Evolutionary conservation across 139 green algal genomes (phyloP), one percentile per base, ranked within the genome.

Genomic region (Auxenochlorella pyrenoidosa): DNA sequence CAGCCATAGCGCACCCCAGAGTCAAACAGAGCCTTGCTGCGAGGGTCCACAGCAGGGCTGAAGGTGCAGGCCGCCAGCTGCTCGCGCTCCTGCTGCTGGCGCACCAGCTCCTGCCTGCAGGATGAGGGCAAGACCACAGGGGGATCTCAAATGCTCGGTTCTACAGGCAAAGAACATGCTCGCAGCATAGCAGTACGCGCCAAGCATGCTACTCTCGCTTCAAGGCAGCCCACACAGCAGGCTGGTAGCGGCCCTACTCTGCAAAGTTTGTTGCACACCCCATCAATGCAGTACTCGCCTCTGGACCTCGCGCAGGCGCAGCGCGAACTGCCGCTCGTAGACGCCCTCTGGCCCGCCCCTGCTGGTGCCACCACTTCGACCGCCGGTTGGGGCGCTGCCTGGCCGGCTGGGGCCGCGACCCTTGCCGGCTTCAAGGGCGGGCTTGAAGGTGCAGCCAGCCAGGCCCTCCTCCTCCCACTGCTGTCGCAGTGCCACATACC

Each of bases 31-130:
- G 41, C 41, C 73, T 58, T 24, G 41, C 41, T 60, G 41, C 30
- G 44, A 26, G 73, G 26, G 12, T 34, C 41, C 41, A 79, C 41
- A 8, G 26, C 73, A 5, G 73, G 73, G 40, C 12, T 41, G 73
- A 79, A 79, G 73, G 73, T 79, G 73, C 73, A 79, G 34, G 41
- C 8, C 1, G 40, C 73, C 73, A 79, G 41, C 73, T 30, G 38
- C 41, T 79, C 41, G 1, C 40, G 73, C 73, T 79, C 73, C 24
- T 30, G 73, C 73, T 79, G 32, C 66, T 41, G 66, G 10, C 66
- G 66, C 66, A 41, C 28, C 3, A 12, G n/a, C 32, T 71, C 63
- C 24, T 26, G 30, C 63, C 63, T 71, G 63, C 63, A 26, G n/a
- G n/a, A n/a, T n/a, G n/a, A n/a, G n/a, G n/a, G n/a, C n/a, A n/a